Percentiles rank a stretch among this genome's conserved stretches.
Evolutionary conservation across 257 asterid genomes (phyloP).

Genomic region (Capsicum rhomboideum): DNA sequence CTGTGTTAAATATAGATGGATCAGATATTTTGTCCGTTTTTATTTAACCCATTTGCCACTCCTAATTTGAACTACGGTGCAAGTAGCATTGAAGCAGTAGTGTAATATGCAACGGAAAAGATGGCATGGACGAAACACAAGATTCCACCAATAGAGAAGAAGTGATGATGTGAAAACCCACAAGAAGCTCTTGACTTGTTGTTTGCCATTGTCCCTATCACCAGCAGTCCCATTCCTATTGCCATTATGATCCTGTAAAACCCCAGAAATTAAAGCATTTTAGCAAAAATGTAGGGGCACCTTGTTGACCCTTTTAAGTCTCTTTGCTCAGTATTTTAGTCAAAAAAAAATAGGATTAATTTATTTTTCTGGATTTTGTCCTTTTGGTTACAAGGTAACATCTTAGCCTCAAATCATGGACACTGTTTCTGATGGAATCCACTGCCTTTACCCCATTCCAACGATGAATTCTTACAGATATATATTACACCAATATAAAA

Average conservation of each 20-base stretch:
- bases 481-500: background rate
- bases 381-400: background rate
- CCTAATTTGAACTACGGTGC: background rate
- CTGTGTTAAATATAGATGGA: background rate
- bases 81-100: conserved; percentile 33
- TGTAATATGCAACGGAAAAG: conserved; percentile 57
- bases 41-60: too few species aligned
- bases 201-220: conserved; percentile 65
- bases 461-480: background rate
- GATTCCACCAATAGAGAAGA: conserved; percentile 68
- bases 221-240: conserved; percentile 57
- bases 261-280: background rate
- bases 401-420: background rate
- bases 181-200: conserved; percentile 62
- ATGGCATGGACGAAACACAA: conserved; percentile 62
- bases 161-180: conserved; percentile 68
- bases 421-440: background rate
- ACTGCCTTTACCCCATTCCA: background rate
- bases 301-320: background rate
- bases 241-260: conserved; percentile 53
- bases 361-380: background rate
- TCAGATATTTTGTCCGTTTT: background rate
- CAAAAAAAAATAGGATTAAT: background rate
- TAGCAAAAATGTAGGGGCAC: background rate
- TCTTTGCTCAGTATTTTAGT: background rate